phyloP scores from a whole-genome alignment of 1,284 basidiomycete species.

The Cutaneotrichosporon cavernicola region DNA sequence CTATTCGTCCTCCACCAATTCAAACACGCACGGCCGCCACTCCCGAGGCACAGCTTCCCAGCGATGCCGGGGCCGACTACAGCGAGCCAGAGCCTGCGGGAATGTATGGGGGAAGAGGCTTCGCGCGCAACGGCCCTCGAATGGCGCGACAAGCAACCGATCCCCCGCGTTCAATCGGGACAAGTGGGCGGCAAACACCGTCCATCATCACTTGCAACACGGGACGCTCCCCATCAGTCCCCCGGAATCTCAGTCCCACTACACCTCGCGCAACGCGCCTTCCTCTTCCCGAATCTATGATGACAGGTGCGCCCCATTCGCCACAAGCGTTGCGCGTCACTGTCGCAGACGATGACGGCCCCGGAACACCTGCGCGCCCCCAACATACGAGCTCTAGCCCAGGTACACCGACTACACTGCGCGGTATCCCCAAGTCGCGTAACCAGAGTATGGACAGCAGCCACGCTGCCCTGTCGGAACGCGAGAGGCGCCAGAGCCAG shows the following conservation, averaged over 20 bases:
- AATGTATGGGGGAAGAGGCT: conserved; percentile 33
- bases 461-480: conserved; percentile 18
- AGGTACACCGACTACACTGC: not conserved
- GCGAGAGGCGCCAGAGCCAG: conserved; percentile 43
- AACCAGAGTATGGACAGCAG: conserved; percentile 9
- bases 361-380: conserved; percentile 3
- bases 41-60: conserved; percentile 30
- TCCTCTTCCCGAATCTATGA: conserved; percentile 9
- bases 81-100: conserved; percentile 9
- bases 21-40: conserved; percentile 51
- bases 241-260: conserved; percentile 15
- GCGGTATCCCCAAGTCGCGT: not conserved
- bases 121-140: conserved; percentile 38
- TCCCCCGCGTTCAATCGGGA: not conserved
- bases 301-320: conserved; percentile 4
- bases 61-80: conserved; percentile 14
- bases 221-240: conserved; percentile 18
- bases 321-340: conserved; percentile 2
- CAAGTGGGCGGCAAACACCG: conserved; percentile 5
- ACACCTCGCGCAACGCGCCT: conserved; percentile 14
- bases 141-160: conserved; percentile 22
- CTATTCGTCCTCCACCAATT: conserved; percentile 48
- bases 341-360: conserved; percentile 14
- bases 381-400: not conserved
- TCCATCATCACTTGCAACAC: conserved; percentile 7